Evolutionary conservation across 2,329 filamentous ascomycete genomes (phyloP), one percentile per base, ranked within the genome.

Genomic region (Mycogone perniciosa): DNA sequence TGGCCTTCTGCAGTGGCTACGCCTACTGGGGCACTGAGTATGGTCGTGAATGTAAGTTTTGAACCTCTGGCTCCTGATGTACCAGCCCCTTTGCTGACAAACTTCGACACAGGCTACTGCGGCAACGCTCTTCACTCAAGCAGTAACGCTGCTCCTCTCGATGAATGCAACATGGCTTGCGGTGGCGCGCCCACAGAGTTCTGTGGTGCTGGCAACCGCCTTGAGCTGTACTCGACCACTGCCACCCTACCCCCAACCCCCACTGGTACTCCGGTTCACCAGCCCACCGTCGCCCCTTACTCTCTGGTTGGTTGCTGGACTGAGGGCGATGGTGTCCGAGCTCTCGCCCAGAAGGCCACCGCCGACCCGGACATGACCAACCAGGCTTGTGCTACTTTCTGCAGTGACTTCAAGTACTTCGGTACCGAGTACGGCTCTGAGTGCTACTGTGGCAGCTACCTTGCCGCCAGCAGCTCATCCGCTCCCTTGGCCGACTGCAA

Each of bases 11-110:
- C 64, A 69, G 67, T 2, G 66, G 64, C 1, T 78, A 70, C 58
- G 63, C 66, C 42, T 77, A 74, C 56, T 79, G 71, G 65, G 76
- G 71, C 3, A 73, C 75, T 5, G 76, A 80, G 57, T 79, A 75
- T 54, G 74, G 75, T 7, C 67, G 73, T 30, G 76, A 79, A 60
- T 78, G 75, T 71, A 52, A 66, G 67, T 62, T 10, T 20, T 11
- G 20, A 13, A 26, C 13, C 27, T 31, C 6, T 11, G 7, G n/a
- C 29, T n/a, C 27, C 26, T n/a, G 27, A 29, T 44, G n/a, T n/a
- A n/a, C n/a, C n/a, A 34, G n/a, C 41, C 34, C 4, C 3, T 44
- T 20, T 10, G 30, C 33, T 37, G 13, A 1, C 40, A 42, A 43
- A 52, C 31, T 30, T 5, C 6, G 7, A 35, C 41, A 59, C 43